Evolutionary conservation across 2,329 filamentous ascomycete genomes (phyloP).

Genomic region (Ceratocystis lukuohia): DNA sequence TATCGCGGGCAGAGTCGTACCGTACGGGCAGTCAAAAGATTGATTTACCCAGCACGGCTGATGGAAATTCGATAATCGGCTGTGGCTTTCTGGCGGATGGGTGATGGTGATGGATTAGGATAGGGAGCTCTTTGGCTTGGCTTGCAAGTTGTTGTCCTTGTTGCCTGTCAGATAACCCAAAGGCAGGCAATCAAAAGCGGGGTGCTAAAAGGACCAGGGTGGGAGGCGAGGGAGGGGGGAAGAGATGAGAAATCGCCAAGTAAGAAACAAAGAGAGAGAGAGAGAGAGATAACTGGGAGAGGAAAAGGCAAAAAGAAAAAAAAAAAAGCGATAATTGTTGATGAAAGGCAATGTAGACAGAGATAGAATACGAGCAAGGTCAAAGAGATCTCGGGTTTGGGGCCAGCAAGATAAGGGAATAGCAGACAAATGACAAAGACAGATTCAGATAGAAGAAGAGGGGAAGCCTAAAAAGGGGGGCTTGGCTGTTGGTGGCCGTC

Average conservation of each 20-base stretch:
- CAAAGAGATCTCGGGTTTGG: neutral
- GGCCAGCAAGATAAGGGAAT: neutral
- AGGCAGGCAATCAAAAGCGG: slow-evolving; percentile 4
- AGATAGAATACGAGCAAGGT: neutral
- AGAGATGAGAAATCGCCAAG: neutral
- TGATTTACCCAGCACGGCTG: neutral
- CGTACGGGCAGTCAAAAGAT: neutral
- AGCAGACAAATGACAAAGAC: neutral
- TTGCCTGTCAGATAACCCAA: neutral
- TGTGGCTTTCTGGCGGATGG: neutral
- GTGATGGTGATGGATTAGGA: neutral
- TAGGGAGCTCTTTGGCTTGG: neutral
- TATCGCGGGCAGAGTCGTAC: neutral
- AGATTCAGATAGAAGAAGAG: neutral
- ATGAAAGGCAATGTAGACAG: neutral
- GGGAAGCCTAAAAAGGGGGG: neutral
- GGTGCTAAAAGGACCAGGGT: slow-evolving; percentile 1
- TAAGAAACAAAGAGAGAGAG: neutral
- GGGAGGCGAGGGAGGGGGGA: neutral
- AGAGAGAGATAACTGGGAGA: neutral
- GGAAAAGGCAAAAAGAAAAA: too few species aligned
- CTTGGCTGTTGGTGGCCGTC: neutral
- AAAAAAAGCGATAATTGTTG: neutral
- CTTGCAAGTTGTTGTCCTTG: neutral
- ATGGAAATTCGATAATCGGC: neutral